Evolutionary conservation across 345 rosid species (phyloP), one percentile per base, ranked within the genome.

Genomic region (Schrenkiella parvula): DNA sequence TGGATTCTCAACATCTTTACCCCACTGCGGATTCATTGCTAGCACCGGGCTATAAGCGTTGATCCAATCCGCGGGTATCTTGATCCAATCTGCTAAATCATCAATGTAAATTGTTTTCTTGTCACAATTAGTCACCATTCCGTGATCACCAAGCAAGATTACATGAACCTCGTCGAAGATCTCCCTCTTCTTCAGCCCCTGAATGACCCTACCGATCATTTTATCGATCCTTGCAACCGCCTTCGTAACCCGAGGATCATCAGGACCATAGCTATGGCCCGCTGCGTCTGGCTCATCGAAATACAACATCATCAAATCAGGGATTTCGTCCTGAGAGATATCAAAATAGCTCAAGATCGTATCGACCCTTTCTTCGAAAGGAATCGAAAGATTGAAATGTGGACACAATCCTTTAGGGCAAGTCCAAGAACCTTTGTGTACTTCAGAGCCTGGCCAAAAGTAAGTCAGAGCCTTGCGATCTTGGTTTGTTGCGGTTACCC

Each of bases 401-500:
- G 60, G 66, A 65, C 98, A 92, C 3, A 75, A 80, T 2, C 50
- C 66, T 66, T 64, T 50, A n/a, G 96, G 97, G 44, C 98, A 93
- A 63, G 77, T 55, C 98, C 98, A 93, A 41, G 88, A 82, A 13
- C 88, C 97, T 59, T 90, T 90, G 51, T 72, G 84, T 35, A 90
- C 97, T 82, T 93, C 98, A 72, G 96, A 85, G 21, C 97, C 97
- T 38, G 98, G 93, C 97, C 97, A 93, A 64, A 90, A 90, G 68
- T 79, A 86, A 46, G 96, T 83, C 28, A 88, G 75, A 13, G 98
- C 97, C 73, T 78, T 85, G 38, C 79, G 75, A 2, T 96, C 97
- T 37, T 90, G 96, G 65, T 86, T 90, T n/a, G 42, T 85, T 74
- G 85, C 89, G 1, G 98, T 93, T 74, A 85, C 97, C 97, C 97